Percentiles rank a stretch among this genome's conserved stretches.
Evolutionary conservation across 2,329 filamentous ascomycete species (phyloP).

Genomic region (Peltaster fructicola): DNA sequence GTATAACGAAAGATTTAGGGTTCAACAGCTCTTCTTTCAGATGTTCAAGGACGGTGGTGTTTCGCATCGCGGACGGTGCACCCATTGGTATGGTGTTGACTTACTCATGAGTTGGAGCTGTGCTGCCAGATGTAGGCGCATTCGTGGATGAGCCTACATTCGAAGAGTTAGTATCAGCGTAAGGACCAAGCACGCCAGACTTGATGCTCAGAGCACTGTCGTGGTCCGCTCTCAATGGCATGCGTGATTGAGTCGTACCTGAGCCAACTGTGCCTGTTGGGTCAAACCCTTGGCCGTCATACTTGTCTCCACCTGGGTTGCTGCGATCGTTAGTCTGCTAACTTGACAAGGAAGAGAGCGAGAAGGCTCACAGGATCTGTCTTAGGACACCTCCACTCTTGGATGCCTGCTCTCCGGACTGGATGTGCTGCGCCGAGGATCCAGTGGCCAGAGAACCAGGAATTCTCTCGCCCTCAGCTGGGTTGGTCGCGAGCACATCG

Average conservation of each 20-base stretch:
- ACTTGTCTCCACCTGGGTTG: conserved; percentile 12
- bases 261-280: conserved; percentile 5
- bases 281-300: conserved; percentile 9
- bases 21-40: too few relatives aligned
- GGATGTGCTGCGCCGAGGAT: not conserved
- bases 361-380: conserved; percentile 3
- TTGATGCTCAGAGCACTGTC: conserved; percentile 23
- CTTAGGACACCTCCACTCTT: conserved; percentile 1
- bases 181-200: conserved; percentile 21
- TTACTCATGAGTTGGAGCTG: too few relatives aligned
- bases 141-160: too few relatives aligned
- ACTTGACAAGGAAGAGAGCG: not conserved
- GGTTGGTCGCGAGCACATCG: not conserved
- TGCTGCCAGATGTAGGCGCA: too few relatives aligned
- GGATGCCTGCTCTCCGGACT: conserved; percentile 1
- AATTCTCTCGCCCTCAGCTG: not conserved
- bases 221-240: conserved; percentile 1
- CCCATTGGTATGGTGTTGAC: too few relatives aligned
- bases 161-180: too few relatives aligned
- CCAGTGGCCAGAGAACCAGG: not conserved
- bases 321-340: conserved; percentile 1
- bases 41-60: not conserved
- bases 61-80: not conserved
- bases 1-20: too few relatives aligned
- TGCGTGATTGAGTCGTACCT: conserved; percentile 2